These are phyloP conservation scores for Oleoguttula mirabilis DNA, from an alignment of 495 filamentous ascomycete genomes.

Conservation along the genomic window DNA sequence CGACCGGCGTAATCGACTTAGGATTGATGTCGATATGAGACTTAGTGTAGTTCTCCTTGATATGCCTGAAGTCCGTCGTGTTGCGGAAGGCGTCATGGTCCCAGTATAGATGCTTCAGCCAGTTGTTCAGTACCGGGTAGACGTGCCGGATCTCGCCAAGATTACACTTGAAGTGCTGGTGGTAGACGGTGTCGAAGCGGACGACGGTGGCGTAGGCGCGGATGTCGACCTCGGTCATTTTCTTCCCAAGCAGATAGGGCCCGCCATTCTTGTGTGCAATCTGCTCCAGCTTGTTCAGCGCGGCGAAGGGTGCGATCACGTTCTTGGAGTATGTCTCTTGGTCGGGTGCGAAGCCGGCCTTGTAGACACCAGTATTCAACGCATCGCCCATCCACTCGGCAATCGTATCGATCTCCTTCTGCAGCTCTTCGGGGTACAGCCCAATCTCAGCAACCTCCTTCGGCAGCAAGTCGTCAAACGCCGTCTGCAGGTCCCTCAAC, in stretches of 20 bases:
- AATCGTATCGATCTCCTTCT: conserved; percentile 34
- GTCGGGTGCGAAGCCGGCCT: conserved; percentile 39
- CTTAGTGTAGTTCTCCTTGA: conserved; percentile 51
- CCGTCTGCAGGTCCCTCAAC: conserved; percentile 38
- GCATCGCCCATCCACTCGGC: conserved; percentile 36
- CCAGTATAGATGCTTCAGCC: conserved; percentile 43
- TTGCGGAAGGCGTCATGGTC: conserved; percentile 31
- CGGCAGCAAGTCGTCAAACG: conserved; percentile 36
- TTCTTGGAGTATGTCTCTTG: conserved; percentile 39
- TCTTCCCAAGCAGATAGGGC: conserved; percentile 36
- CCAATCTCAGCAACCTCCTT: conserved; percentile 23
- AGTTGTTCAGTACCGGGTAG: conserved; percentile 41
- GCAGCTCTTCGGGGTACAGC: conserved; percentile 37
- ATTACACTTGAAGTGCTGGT: conserved; percentile 49
- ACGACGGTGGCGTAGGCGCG: conserved; percentile 39
- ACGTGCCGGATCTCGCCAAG: conserved; percentile 41
- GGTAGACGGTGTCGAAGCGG: conserved; percentile 36
- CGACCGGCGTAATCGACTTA: conserved; percentile 30
- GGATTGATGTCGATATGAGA: conserved; percentile 34
- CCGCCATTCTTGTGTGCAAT: conserved; percentile 33
- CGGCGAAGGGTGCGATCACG: conserved; percentile 36
- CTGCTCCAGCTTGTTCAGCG: conserved; percentile 42
- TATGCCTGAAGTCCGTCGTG: conserved; percentile 35
- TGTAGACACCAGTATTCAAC: conserved; percentile 44
- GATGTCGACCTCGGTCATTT: conserved; percentile 42